phyloP scores from a whole-genome alignment of 2,329 filamentous ascomycete species.

The Polychaeton citri region DNA sequence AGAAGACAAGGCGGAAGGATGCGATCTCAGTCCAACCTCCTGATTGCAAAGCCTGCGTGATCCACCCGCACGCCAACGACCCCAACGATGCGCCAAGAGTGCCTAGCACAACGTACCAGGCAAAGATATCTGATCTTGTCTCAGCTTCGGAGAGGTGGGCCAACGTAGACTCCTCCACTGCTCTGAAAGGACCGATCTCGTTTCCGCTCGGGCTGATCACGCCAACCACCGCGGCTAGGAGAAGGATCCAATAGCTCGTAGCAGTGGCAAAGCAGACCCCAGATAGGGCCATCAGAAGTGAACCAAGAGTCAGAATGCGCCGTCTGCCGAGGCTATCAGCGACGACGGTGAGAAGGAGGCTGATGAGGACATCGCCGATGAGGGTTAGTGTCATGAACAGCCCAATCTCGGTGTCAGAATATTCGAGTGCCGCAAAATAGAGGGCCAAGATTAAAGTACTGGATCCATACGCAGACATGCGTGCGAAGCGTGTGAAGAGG shows the following conservation, averaged over 20 bases:
- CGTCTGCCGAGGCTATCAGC: constrained; percentile 19
- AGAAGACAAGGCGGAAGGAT: constrained; percentile 29
- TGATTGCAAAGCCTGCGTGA: constrained; percentile 34
- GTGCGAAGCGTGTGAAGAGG: constrained; percentile 24
- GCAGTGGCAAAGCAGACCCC: constrained; percentile 17
- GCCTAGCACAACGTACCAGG: constrained; percentile 50
- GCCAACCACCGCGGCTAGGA: constrained; percentile 19
- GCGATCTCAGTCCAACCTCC: constrained; percentile 24
- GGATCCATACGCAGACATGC: constrained; percentile 21
- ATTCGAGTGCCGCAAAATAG: constrained; percentile 20
- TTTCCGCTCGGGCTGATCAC: constrained; percentile 12
- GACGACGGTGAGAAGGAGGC: constrained; percentile 19
- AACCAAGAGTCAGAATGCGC: constrained; percentile 16
- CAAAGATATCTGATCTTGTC: constrained; percentile 47
- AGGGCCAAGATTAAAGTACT: constrained; percentile 17
- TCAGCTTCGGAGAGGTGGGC: constrained; percentile 45
- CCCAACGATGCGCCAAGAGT: constrained; percentile 43
- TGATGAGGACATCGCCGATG: constrained; percentile 20
- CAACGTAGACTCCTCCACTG: constrained; percentile 52
- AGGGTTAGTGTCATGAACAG: constrained; percentile 21
- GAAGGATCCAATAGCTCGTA: constrained; percentile 21
- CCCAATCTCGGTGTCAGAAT: constrained; percentile 19
- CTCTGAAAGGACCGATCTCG: constrained; percentile 14
- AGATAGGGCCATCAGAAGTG: constrained; percentile 18
- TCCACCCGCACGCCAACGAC: constrained; percentile 38